phyloP scores from a whole-genome alignment of 2,329 filamentous ascomycete species.

The Xylaria hypoxylon region DNA sequence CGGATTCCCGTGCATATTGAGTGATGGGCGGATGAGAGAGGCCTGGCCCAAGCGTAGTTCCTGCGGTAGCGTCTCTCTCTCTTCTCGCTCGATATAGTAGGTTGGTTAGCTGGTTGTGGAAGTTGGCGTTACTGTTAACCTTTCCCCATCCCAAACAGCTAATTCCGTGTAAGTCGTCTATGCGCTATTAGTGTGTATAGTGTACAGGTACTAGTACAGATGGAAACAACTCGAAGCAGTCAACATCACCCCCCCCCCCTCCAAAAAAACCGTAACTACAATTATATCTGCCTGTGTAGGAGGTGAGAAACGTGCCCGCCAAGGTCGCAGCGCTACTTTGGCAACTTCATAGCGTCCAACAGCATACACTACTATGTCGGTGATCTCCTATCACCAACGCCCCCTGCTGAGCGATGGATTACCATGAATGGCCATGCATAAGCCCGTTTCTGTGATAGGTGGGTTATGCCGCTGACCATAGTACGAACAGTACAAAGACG shows the following conservation, averaged over 20 bases:
- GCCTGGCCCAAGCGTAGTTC: conserved; percentile 29
- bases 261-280: too few relatives aligned
- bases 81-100: conserved; percentile 3
- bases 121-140: not conserved
- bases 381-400: conserved; percentile 26
- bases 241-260: too few relatives aligned
- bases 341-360: conserved; percentile 32
- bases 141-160: not conserved
- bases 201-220: not conserved
- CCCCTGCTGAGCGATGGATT: conserved; percentile 31
- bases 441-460: conserved; percentile 47
- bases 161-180: conserved; percentile 3
- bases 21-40: conserved; percentile 29
- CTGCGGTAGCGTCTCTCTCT: conserved; percentile 16
- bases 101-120: not conserved
- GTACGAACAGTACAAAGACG: conserved; percentile 43
- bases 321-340: conserved; percentile 38
- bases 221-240: not conserved
- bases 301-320: conserved; percentile 36
- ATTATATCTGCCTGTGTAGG: not conserved
- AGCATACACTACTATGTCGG: conserved; percentile 17
- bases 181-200: conserved; percentile 1
- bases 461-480: conserved; percentile 46
- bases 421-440: conserved; percentile 42
- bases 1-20: conserved; percentile 43